These are phyloP conservation scores for Hypericum perforatum DNA, from an alignment of 345 rosid genomes.

Conservation along the genomic window DNA sequence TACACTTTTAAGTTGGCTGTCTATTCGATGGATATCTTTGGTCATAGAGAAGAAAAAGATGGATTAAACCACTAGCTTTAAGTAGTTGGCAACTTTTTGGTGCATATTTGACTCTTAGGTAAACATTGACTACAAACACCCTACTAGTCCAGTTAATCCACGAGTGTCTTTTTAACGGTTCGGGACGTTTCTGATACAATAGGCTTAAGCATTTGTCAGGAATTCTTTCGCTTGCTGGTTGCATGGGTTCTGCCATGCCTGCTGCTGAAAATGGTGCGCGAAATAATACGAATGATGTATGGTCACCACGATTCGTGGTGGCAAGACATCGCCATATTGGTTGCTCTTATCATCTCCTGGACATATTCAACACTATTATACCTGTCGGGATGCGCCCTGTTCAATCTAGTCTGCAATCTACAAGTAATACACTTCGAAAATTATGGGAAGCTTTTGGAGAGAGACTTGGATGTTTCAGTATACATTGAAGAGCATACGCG, in stretches of 20 bases:
- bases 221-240: constrained; percentile 24
- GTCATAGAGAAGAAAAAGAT: too few relatives aligned
- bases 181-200: neutral
- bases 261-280: constrained; percentile 21
- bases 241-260: constrained; percentile 22
- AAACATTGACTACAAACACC: too few relatives aligned
- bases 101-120: too few relatives aligned
- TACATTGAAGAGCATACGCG: constrained; percentile 24
- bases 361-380: constrained; percentile 16
- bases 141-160: too few relatives aligned
- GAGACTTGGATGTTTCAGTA: constrained; percentile 19
- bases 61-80: too few relatives aligned
- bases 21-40: too few relatives aligned
- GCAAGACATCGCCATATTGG: constrained; percentile 11
- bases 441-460: constrained; percentile 29
- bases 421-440: constrained; percentile 30
- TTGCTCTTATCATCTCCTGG: constrained; percentile 24
- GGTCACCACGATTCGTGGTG: constrained; percentile 14
- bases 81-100: too few relatives aligned
- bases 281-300: constrained; percentile 13
- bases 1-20: too few relatives aligned
- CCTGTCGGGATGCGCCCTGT: constrained; percentile 25
- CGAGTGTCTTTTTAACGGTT: too few relatives aligned
- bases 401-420: constrained; percentile 24
- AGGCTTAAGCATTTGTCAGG: constrained; percentile 13